These are phyloP conservation scores for Metschnikowia kunwiensis DNA, from an alignment of 805 yeast species.

Conservation along the genomic window DNA sequence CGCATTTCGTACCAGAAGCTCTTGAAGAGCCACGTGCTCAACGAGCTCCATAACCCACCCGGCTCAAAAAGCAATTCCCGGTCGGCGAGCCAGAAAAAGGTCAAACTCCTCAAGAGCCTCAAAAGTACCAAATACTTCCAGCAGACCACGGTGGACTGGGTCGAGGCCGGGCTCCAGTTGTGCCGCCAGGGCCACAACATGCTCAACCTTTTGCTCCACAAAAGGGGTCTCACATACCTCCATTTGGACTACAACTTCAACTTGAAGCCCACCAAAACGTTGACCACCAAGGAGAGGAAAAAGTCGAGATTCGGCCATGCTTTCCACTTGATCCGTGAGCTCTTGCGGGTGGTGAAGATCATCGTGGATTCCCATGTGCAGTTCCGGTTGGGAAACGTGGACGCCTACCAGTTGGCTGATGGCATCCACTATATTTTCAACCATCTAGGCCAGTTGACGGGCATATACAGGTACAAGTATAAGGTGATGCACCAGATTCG, in stretches of 20 bases:
- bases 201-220: constrained; percentile 84
- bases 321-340: constrained; percentile 89
- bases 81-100: constrained; percentile 46
- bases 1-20: constrained; percentile 86
- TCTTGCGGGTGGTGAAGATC: constrained; percentile 76
- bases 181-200: constrained; percentile 92
- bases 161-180: constrained; percentile 94
- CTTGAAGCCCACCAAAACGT: constrained; percentile 90
- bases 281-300: constrained; percentile 94
- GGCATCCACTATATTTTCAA: constrained; percentile 87
- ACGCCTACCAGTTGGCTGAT: constrained; percentile 92
- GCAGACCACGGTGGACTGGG: constrained; percentile 93
- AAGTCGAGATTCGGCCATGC: constrained; percentile 95
- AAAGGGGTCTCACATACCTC: constrained; percentile 84
- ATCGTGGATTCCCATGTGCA: constrained; percentile 94
- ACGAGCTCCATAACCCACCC: constrained; percentile 56
- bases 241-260: constrained; percentile 96
- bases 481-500: constrained; percentile 98
- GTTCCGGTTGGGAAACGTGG: constrained; percentile 83
- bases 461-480: constrained; percentile 94
- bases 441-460: constrained; percentile 94
- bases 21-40: constrained; percentile 70
- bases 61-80: constrained; percentile 27
- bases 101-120: constrained; percentile 60
- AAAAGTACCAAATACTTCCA: constrained; percentile 84